These are phyloP conservation scores for Cutaneotrichosporon cutaneum DNA, from an alignment of 1,284 basidiomycete genomes.

Conservation along the genomic window DNA sequence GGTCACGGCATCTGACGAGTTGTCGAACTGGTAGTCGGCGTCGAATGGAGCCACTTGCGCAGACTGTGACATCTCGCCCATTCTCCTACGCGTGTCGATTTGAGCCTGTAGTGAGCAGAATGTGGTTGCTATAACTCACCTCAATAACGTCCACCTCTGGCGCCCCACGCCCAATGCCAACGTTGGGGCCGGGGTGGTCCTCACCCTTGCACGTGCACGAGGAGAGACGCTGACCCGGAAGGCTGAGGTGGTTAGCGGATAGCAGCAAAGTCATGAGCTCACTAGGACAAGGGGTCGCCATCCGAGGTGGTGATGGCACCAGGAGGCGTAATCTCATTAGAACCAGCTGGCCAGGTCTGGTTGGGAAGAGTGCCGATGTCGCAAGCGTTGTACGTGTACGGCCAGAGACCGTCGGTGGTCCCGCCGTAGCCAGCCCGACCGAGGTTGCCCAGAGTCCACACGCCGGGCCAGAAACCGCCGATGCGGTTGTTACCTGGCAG, in stretches of 20 bases:
- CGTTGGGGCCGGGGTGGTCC: slow-evolving; percentile 54
- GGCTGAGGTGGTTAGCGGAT: slow-evolving; percentile 35
- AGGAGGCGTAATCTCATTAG: slow-evolving; percentile 33
- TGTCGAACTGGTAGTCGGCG: slow-evolving; percentile 63
- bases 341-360: slow-evolving; percentile 50
- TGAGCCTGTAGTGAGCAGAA: slow-evolving; percentile 24
- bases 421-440: slow-evolving; percentile 78
- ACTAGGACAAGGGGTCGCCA: slow-evolving; percentile 22
- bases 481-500: slow-evolving; percentile 64
- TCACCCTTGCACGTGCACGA: slow-evolving; percentile 60
- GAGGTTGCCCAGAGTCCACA: slow-evolving; percentile 92
- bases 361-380: slow-evolving; percentile 75
- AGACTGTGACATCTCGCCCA: slow-evolving; percentile 61
- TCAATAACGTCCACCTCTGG: slow-evolving; percentile 61
- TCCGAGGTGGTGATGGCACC: slow-evolving; percentile 29
- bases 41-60: slow-evolving; percentile 61
- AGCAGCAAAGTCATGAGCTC: neutral
- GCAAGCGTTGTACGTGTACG: slow-evolving; percentile 67
- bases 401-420: slow-evolving; percentile 62
- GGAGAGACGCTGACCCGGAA: slow-evolving; percentile 59
- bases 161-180: slow-evolving; percentile 51
- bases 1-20: slow-evolving; percentile 41
- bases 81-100: slow-evolving; percentile 28
- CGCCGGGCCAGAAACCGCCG: slow-evolving; percentile 68
- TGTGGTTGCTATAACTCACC: slow-evolving; percentile 23